These are phyloP conservation scores for Candida peoriensis DNA, from an alignment of 805 yeast genomes.

Conservation along the genomic window DNA sequence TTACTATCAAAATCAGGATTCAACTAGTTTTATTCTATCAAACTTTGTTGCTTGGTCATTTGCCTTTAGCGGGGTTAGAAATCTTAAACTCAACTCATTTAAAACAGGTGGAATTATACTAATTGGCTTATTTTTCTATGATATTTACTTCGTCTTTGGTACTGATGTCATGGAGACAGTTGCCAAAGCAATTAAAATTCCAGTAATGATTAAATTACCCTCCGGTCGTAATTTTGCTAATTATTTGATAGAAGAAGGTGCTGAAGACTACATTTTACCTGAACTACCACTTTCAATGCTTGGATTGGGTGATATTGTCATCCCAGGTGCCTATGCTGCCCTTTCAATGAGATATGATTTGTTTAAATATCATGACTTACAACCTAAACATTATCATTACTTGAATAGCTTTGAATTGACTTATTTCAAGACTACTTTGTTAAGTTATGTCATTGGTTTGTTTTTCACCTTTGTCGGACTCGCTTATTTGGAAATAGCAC, in stretches of 20 bases:
- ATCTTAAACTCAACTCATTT: too few species aligned
- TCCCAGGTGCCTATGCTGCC: conserved; percentile 53
- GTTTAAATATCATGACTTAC: conserved; percentile 30
- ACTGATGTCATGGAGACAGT: conserved; percentile 59
- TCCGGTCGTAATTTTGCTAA: not conserved
- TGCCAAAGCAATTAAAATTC: conserved; percentile 50
- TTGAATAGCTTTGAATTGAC: conserved; percentile 28
- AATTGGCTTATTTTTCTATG: conserved; percentile 51
- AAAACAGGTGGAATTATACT: conserved; percentile 41
- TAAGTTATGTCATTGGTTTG: conserved; percentile 46
- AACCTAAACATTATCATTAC: conserved; percentile 30
- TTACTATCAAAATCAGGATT: too few species aligned
- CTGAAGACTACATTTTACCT: conserved; percentile 21
- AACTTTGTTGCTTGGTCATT: too few species aligned
- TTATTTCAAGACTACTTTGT: conserved; percentile 42
- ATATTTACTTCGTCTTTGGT: conserved; percentile 62
- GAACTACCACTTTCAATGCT: conserved; percentile 33
- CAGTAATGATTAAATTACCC: conserved; percentile 27
- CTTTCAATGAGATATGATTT: conserved; percentile 53
- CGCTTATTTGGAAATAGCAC: conserved; percentile 40
- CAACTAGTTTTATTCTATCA: too few species aligned
- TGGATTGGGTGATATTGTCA: conserved; percentile 63
- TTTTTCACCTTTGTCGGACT: conserved; percentile 36
- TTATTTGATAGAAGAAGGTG: too few species aligned
- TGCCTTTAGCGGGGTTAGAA: too few species aligned